Evolutionary conservation across 495 filamentous ascomycete genomes (phyloP).

Genomic region (Geopyxis carbonaria): DNA sequence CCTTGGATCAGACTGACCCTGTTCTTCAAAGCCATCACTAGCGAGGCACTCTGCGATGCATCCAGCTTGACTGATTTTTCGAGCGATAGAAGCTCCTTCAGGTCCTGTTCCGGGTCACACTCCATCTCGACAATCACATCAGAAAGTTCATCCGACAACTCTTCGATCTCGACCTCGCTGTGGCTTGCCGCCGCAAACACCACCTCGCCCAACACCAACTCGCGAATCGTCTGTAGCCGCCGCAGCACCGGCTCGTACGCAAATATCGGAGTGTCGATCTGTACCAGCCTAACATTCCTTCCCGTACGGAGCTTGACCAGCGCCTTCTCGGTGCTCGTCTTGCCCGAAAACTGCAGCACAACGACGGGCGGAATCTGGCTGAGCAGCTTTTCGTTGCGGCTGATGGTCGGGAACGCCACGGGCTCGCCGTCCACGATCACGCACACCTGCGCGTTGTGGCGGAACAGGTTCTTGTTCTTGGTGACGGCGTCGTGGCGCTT

Average conservation of each 20-base stretch:
- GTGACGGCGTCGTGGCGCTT: slow-evolving; percentile 33
- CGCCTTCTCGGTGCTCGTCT: slow-evolving; percentile 23
- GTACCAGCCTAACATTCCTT: slow-evolving; percentile 32
- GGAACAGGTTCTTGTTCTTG: slow-evolving; percentile 35
- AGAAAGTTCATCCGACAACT: too few species aligned
- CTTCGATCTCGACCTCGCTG: too few species aligned
- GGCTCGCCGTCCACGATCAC: slow-evolving; percentile 35
- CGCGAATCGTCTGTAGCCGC: slow-evolving; percentile 40
- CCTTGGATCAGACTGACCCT: slow-evolving; percentile 53
- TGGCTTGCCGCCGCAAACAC: too few species aligned
- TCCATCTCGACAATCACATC: too few species aligned
- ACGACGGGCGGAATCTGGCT: slow-evolving; percentile 28
- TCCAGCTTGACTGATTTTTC: slow-evolving; percentile 35
- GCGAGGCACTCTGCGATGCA: slow-evolving; percentile 39
- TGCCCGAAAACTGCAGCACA: not conserved
- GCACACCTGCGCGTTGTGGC: slow-evolving; percentile 45
- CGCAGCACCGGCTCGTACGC: slow-evolving; percentile 54
- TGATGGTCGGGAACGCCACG: slow-evolving; percentile 44
- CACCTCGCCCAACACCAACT: too few species aligned
- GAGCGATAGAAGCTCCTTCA: too few species aligned
- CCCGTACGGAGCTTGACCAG: slow-evolving; percentile 30
- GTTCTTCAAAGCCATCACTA: slow-evolving; percentile 38
- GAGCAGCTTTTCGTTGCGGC: slow-evolving; percentile 40
- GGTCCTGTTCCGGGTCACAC: too few species aligned
- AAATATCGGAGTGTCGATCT: slow-evolving; percentile 50